These are phyloP conservation scores for Citrus maxima DNA, from an alignment of 345 rosid genomes.

Conservation along the genomic window DNA sequence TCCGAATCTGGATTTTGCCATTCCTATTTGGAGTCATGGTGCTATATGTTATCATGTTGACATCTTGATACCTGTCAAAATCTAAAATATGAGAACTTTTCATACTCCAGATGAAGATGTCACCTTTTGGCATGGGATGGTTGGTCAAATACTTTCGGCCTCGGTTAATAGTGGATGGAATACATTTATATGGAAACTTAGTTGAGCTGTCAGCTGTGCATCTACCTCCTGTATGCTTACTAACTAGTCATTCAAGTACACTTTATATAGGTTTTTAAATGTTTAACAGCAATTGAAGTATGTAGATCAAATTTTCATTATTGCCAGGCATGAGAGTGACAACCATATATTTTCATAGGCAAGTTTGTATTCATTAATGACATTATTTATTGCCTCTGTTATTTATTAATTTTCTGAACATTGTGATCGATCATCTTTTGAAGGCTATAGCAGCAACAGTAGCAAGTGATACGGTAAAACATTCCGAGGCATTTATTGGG, in stretches of 20 bases:
- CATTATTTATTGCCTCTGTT: not conserved
- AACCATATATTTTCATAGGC: not conserved
- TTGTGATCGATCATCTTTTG: slow-evolving; percentile 12
- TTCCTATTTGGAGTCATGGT: not conserved
- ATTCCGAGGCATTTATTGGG: slow-evolving; percentile 85
- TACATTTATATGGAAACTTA: not conserved
- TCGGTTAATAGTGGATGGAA: not conserved
- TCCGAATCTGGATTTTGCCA: too few species aligned
- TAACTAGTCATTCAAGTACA: not conserved
- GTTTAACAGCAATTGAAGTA: not conserved
- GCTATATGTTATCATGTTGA: not conserved
- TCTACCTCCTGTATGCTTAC: not conserved
- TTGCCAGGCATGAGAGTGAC: not conserved
- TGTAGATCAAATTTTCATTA: not conserved
- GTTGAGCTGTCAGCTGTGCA: not conserved
- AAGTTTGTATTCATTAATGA: not conserved
- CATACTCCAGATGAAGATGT: not conserved
- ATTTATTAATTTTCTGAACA: slow-evolving; percentile 1
- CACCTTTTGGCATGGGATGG: not conserved
- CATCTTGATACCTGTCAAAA: not conserved
- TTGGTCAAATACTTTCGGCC: not conserved
- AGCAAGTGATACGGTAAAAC: slow-evolving; percentile 63
- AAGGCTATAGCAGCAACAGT: slow-evolving; percentile 92
- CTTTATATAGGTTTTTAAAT: too few species aligned
- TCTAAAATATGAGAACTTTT: not conserved